Base-by-base conservation (phyloP, 768 basidiomycete genomes). In the Boletus rubroflammeus region DNA sequence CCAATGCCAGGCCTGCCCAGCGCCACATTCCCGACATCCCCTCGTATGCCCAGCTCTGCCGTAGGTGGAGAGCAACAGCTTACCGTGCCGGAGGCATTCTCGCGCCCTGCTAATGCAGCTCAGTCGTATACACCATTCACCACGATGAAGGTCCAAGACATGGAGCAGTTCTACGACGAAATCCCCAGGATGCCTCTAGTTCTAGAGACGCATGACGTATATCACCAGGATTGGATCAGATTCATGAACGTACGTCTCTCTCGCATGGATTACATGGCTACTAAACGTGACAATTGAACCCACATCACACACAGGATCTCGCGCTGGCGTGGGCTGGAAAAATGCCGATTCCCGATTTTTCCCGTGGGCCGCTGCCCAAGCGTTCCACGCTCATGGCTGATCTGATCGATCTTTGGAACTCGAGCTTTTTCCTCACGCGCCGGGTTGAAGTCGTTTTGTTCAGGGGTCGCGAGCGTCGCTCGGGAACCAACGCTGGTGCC, bases 381-480 rank as follows among this genome's bases (percentile, higher is more conserved):
- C 80, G 83, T 14, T 78, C 86, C 23, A 74, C 72, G 11, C 75
- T 91, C 43, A 71, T 81, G 11, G 81, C 81, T n/a, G 86, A 90
- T 65, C 77, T 93, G 29, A 74, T 93, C 58, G 82, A 91, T 57
- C 73, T 88, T 28, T 93, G 90, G 90, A 93, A 93, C 66, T 66
- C 72, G 29, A 82, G 81, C 9, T 93, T 90, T 72, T 91, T 91
- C 78, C 65, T 78, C 52, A 72, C 77, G 34, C 88, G 90, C 42
- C 85, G 86, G 19, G 81, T 88, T n/a, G 90, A 93, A 61, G 72
- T 90, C 44, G 78, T 90, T 34, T 75, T 93, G n/a, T 93, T 82
- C 76, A 88, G 84, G 66, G 90, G 90, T 40, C 81, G 79, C 44
- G 84, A 90, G 69, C 81, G 88, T 34, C 84, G 86, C 57, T 84